Evolutionary conservation across 805 yeast genomes (phyloP), one percentile per base, ranked within the genome.

Genomic region (Hanseniaspora taiwanica): DNA sequence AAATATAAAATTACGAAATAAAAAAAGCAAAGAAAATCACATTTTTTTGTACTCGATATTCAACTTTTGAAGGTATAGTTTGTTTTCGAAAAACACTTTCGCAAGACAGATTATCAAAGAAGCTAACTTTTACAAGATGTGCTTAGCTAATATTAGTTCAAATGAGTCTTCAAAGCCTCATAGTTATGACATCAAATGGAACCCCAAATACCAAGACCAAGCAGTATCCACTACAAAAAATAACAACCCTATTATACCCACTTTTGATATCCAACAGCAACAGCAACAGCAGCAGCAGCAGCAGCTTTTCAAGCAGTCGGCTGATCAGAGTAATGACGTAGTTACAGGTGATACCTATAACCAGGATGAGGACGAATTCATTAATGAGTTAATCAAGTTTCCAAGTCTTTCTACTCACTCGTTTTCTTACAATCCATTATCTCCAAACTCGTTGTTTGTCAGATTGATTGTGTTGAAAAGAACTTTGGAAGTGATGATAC

Each of bases 361-460:
- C 20, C 33, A 19, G 14, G 13, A 18, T 4, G 29, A 25, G 10
- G 62, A 57, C 2, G 58, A 54, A 4, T 60, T 54, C 37, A 36
- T 53, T 13, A 53, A 59, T 9, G 75, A 78, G 40, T 65, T 81
- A 16, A 54, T 77, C 31, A 70, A 67, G 45, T 79, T 83, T 52
- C 85, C 89, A 4, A 74, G 76, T 20, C 86, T 81, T 48, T 81
- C 91, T 10, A 74, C 91, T 1, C 87, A 81, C 54, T 81, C 93
- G 2, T 84, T 81, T 53, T 82, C 94, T 0, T 84, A 84, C 55
- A 84, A 91, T 2, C 82, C 81, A 40, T 61, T 83, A 42, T 78
- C 89, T 1, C 91, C 87, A 8, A 81, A 81, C 53, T 79, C 93
- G 1, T 58, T 84, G 42, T 83, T 91, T 0, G 71, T 82, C 37